Conservation (phyloP, 352 stramenopile species). For the Phytophthora nicotianae region DNA sequence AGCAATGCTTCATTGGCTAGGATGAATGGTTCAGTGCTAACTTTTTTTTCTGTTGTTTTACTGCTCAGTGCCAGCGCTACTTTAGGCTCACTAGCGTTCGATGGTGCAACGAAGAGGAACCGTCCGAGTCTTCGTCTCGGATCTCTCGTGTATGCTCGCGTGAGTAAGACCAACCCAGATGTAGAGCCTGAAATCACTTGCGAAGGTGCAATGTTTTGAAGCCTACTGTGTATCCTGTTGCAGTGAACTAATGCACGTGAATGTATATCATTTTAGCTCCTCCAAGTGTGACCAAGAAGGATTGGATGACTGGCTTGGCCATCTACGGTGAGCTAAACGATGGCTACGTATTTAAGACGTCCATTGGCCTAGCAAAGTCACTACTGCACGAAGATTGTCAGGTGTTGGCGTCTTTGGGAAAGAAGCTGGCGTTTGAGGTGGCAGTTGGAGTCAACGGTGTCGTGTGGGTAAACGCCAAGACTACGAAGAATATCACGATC, state of each 20-base stretch:
- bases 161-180: conserved; percentile 85
- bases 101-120: conserved; percentile 98
- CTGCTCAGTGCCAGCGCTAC: conserved; percentile 62
- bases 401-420: conserved; percentile 87
- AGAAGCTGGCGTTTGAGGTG: conserved; percentile 93
- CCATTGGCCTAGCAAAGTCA: conserved; percentile 74
- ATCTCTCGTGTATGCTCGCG: conserved; percentile 94
- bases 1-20: not conserved
- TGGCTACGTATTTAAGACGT: conserved; percentile 91
- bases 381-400: conserved; percentile 73
- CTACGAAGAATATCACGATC: conserved; percentile 84
- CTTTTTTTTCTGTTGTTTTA: conserved; percentile 9
- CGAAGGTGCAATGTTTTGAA: conserved; percentile 60
- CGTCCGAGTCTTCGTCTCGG: conserved; percentile 93
- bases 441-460: conserved; percentile 95
- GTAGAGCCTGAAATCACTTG: conserved; percentile 96
- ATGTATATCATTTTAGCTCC: conserved; percentile 54
- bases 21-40: not conserved
- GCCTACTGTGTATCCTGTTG: conserved; percentile 2
- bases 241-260: conserved; percentile 14
- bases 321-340: conserved; percentile 96
- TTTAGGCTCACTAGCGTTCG: conserved; percentile 91
- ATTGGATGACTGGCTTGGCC: conserved; percentile 98
- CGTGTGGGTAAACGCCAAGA: conserved; percentile 94
- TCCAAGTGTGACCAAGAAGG: conserved; percentile 91